These are phyloP conservation scores for Beverwykella pulmonaria DNA, from an alignment of 495 filamentous ascomycete genomes.

Conservation along the genomic window DNA sequence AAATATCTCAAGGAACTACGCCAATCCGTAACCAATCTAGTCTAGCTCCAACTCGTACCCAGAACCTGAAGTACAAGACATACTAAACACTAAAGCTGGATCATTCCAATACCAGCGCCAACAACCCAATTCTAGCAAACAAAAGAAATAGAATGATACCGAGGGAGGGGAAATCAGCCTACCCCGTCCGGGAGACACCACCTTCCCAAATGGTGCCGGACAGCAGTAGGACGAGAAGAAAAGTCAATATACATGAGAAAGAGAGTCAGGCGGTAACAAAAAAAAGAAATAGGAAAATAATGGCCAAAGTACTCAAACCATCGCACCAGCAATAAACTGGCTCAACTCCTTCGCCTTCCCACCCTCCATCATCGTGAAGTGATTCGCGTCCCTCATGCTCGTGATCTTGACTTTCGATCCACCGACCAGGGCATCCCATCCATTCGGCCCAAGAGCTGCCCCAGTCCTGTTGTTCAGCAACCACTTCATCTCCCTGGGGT, in stretches of 20 bases:
- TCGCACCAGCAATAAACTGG: slow-evolving; percentile 19
- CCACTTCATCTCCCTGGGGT: slow-evolving; percentile 76
- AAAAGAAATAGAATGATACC: neutral
- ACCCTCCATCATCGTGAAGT: slow-evolving; percentile 46
- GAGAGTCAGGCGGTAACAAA: neutral
- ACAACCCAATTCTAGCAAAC: neutral
- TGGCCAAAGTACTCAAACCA: slow-evolving; percentile 2
- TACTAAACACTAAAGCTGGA: slow-evolving; percentile 1
- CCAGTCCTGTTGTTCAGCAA: slow-evolving; percentile 72
- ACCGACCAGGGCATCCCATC: slow-evolving; percentile 73
- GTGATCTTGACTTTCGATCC: slow-evolving; percentile 38
- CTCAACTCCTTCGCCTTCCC: slow-evolving; percentile 22
- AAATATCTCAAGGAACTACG: neutral
- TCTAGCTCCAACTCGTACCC: neutral
- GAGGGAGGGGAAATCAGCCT: neutral
- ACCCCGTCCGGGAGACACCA: slow-evolving; percentile 16
- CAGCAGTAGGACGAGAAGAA: slow-evolving; percentile 4
- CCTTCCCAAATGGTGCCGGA: slow-evolving; percentile 24
- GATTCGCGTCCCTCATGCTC: slow-evolving; percentile 44
- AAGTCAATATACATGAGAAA: neutral
- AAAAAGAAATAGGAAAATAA: neutral
- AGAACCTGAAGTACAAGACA: neutral
- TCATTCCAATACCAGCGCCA: neutral
- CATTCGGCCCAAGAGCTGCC: slow-evolving; percentile 71
- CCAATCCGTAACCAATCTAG: neutral